These are phyloP conservation scores for Paramecium sonneborni DNA, from an alignment of 73 alveolate species.

Conservation along the genomic window DNA sequence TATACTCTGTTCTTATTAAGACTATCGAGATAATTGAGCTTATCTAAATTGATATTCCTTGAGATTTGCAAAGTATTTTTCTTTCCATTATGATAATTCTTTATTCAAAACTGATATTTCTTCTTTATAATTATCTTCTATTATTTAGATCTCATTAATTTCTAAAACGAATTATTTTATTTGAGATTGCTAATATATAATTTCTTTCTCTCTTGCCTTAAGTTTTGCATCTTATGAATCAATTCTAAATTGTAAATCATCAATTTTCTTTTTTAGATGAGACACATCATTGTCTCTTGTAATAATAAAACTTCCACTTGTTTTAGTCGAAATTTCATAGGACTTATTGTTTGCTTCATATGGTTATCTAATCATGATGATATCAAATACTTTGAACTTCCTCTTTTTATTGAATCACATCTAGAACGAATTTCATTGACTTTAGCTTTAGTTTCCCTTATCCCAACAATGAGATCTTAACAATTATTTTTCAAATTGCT, in stretches of 20 bases:
- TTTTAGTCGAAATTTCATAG: not conserved
- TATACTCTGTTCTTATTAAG: not conserved
- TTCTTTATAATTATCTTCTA: constrained; percentile 26
- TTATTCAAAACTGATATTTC: not conserved
- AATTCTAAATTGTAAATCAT: not conserved
- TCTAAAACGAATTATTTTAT: not conserved
- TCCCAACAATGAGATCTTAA: not conserved
- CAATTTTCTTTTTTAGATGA: not conserved
- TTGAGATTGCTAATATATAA: not conserved
- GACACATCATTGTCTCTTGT: not conserved
- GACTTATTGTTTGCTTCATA: not conserved
- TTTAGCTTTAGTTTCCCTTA: not conserved
- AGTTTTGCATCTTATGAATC: constrained; percentile 20
- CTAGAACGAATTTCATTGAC: not conserved
- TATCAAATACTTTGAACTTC: not conserved
- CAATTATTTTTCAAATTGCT: not conserved
- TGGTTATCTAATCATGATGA: not conserved
- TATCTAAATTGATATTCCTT: not conserved
- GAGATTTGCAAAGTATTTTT: not conserved
- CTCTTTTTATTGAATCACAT: not conserved
- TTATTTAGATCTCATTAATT: not conserved
- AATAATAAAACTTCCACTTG: not conserved
- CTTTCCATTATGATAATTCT: constrained; percentile 13
- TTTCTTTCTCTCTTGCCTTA: constrained; percentile 22
- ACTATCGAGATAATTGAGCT: not conserved